Base-by-base conservation (phyloP, 768 basidiomycete species). In the Russula ochroleuca region DNA sequence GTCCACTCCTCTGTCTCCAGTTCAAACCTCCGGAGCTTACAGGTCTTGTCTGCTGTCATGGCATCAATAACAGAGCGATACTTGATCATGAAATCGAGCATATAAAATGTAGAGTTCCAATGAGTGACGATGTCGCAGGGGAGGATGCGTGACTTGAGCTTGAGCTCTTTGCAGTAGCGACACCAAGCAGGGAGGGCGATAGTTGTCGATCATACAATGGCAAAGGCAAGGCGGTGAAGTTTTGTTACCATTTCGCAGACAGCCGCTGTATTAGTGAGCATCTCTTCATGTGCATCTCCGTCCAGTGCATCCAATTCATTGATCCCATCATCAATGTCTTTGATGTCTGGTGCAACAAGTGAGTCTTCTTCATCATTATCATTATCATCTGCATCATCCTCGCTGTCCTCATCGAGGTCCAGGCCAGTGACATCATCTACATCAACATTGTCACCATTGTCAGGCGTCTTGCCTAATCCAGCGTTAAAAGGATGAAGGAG, bases 91-190 rank as follows among this genome's bases (percentile, higher is more conserved):
- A 68, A 25, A 57, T 70, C 8, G 0, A 64, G 45, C 58, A 64
- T 60, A 11, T 64, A 25, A 9, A n/a, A 64, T 0, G 58, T 64
- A 1, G 69, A 72, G 48, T 74, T 74, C 73, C 72, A 75, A 0
- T 62, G 10, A 1, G 73, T 75, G 0, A 53, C 4, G 5, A 75
- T 69, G 63, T 76, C 70, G 0, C 10, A 33, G 23, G 45, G 45
- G 11, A 57, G 19, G 13, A 57, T n/a, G 25, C 33, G 6, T 41
- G 45, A 14, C 33, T 57, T 57, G 5, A 56, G 17, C 0, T 28
- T 19, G 17, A 31, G 10, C 28, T 43, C 28, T 9, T 45, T 56
- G 55, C 55, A 56, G 15, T 31, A 31, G 6, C 3, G 2, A 10
- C 43, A 13, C 56, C 57, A 58, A 1, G 57, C 21, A 9, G 33